Base-by-base conservation (phyloP, 768 basidiomycete genomes). In the Phlebiopsis flavidoalba region DNA sequence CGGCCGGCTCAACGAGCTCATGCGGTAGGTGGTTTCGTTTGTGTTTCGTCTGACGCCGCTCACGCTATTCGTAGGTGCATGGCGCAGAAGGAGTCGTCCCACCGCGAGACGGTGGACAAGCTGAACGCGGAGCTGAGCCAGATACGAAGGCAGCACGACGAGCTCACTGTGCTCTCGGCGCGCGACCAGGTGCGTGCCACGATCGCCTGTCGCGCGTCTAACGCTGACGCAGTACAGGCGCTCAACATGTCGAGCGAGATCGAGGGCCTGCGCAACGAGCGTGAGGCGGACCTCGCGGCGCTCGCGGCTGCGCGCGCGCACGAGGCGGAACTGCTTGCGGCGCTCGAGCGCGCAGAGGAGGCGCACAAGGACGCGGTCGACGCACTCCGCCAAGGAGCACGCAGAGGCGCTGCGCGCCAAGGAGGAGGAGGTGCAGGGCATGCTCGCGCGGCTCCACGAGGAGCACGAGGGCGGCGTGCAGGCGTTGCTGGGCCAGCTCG, bases 81-180 rank as follows among this genome's bases (percentile, higher is more conserved):
- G 96, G 95, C 95, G 2, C 89, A 92, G 76, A 98, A 98, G 72
- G 97, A 99, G 72, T 89, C 92, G 4, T 79, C 86, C 36, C 96
- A 98, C 70, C 84, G 85, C 37, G 92, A 96, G 68, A 70, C 83
- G 22, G 89, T 97, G 26, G 87, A 92, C 46, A 76, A 77, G 35
- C 79, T 98, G 63, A 86, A 85, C 48, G 69, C 76, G 14, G 84
- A 95, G 67, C 78, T 97, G 22, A 71, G 65, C 66, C 79, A 86
- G 65, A 83, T 89, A 61, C 86, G 86, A 59, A 82, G 90, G 46
- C 89, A 93, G 69, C 84, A 93, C 53, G 92, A 95, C 59, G 91
- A 89, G 55, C 78, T 98, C 19, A 86, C 83, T 7, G 83, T 87
- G 7, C 80, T 95, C 47, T 91, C 91, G 14, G n/a, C n/a, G 26